Percentiles rank a stretch among this genome's conserved stretches.
Evolutionary conservation across 2,329 filamentous ascomycete genomes (phyloP).

Genomic region (Monosporascus sp.): DNA sequence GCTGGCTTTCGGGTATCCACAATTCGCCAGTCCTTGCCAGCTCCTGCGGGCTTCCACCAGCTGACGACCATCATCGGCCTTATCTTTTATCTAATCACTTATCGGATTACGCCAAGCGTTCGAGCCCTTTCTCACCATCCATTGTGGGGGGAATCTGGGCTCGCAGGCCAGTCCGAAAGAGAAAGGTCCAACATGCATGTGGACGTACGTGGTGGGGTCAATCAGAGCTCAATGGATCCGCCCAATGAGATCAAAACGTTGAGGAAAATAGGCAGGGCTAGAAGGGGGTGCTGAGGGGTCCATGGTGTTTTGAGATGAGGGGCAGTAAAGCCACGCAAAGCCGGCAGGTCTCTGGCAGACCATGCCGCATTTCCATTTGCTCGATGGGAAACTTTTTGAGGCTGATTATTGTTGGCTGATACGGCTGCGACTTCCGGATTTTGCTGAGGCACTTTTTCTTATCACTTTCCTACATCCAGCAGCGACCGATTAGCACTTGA

Average conservation of each 20-base stretch:
- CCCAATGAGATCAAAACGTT: background rate
- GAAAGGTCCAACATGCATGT: background rate
- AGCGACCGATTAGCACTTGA: too few relatives aligned
- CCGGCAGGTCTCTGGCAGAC: too few relatives aligned
- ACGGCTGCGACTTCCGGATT: background rate
- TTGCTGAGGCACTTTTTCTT: background rate
- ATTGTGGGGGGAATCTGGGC: background rate
- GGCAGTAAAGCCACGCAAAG: too few relatives aligned
- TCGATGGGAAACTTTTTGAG: background rate
- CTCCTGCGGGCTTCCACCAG: too few relatives aligned
- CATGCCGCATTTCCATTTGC: too few relatives aligned
- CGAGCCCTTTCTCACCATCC: background rate
- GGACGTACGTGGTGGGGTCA: background rate
- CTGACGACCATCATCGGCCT: too few relatives aligned
- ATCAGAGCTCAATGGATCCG: background rate
- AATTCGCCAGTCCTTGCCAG: too few relatives aligned
- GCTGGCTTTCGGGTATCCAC: too few relatives aligned
- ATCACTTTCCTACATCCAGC: too few relatives aligned
- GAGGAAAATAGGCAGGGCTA: background rate
- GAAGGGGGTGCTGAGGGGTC: background rate
- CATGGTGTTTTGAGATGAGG: too few relatives aligned
- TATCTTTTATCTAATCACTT: background rate
- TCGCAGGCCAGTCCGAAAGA: background rate
- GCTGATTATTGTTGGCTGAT: background rate
- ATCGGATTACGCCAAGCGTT: background rate